phyloP scores from a whole-genome alignment of 257 asterid species.

The Verbascum thapsus region DNA sequence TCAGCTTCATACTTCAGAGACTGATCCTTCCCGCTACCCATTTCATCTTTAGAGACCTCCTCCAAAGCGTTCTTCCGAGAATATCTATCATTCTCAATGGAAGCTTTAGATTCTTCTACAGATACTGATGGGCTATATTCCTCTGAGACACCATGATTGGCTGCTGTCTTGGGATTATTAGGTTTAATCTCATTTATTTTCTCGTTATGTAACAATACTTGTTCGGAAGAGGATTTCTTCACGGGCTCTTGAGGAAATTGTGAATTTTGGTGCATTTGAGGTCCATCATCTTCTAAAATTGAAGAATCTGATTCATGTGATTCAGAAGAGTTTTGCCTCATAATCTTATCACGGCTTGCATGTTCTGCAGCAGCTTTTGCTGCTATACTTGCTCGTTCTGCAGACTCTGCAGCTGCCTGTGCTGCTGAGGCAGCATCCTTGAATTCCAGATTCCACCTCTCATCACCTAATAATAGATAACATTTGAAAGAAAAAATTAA shows the following conservation, averaged over 20 bases:
- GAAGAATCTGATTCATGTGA: slow-evolving; percentile 36
- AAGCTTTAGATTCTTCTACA: slow-evolving; percentile 42
- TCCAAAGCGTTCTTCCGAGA: slow-evolving; percentile 36
- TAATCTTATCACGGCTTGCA: slow-evolving; percentile 47
- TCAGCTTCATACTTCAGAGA: slow-evolving; percentile 42
- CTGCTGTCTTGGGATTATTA: slow-evolving; percentile 33
- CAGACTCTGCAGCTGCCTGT: slow-evolving; percentile 91
- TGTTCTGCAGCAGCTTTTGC: slow-evolving; percentile 94
- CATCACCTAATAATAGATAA: slow-evolving; percentile 34
- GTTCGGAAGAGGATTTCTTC: slow-evolving; percentile 33
- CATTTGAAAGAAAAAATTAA: slow-evolving; percentile 17
- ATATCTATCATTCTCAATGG: slow-evolving; percentile 39
- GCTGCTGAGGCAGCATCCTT: slow-evolving; percentile 94
- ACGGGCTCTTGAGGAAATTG: slow-evolving; percentile 39
- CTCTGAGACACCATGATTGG: slow-evolving; percentile 35
- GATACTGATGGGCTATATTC: slow-evolving; percentile 37
- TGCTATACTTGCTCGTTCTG: slow-evolving; percentile 85
- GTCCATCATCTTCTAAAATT: slow-evolving; percentile 38
- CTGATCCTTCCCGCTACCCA: slow-evolving; percentile 28
- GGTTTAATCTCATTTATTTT: slow-evolving; percentile 29
- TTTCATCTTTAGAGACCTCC: slow-evolving; percentile 34
- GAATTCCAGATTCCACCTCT: slow-evolving; percentile 70
- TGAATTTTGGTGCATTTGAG: slow-evolving; percentile 31
- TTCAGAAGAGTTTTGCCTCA: slow-evolving; percentile 45
- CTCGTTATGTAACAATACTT: slow-evolving; percentile 37